Conservation (phyloP, 1,284 basidiomycete species). For the Pseudozyma pruni region DNA sequence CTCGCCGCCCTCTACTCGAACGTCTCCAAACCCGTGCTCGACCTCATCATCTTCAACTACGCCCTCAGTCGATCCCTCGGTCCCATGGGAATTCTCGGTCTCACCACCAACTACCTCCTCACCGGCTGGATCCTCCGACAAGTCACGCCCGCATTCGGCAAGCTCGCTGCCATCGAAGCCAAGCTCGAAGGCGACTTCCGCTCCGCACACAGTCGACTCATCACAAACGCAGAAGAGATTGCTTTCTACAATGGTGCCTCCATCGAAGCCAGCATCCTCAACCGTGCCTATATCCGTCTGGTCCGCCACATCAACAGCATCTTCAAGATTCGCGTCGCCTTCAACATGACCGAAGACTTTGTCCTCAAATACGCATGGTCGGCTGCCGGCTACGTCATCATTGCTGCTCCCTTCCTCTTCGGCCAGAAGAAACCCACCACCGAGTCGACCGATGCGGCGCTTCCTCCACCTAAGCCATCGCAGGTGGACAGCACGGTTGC, state of each 20-base stretch:
- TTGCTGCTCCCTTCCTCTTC: conserved; percentile 64
- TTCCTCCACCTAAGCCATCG: conserved; percentile 62
- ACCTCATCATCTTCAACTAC: conserved; percentile 90
- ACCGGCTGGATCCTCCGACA: conserved; percentile 83
- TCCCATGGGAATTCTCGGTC: conserved; percentile 76
- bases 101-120: conserved; percentile 85
- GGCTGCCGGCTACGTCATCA: conserved; percentile 66
- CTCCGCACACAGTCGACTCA: conserved; percentile 85
- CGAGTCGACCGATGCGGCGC: conserved; percentile 69
- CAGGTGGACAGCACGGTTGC: conserved; percentile 69
- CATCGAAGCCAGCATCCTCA: conserved; percentile 85
- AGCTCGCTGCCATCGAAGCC: conserved; percentile 88
- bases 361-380: conserved; percentile 68
- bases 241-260: conserved; percentile 93
- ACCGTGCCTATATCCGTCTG: conserved; percentile 80
- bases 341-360: conserved; percentile 67
- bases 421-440: conserved; percentile 41
- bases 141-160: conserved; percentile 93
- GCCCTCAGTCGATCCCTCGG: conserved; percentile 89
- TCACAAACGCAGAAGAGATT: conserved; percentile 91
- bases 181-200: conserved; percentile 87
- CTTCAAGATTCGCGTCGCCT: conserved; percentile 76
- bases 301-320: conserved; percentile 91
- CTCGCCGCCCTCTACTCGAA: conserved; percentile 82
- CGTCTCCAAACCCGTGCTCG: conserved; percentile 81